phyloP scores from a whole-genome alignment of 352 stramenopile genomes.

The Aphanomyces euteiches region DNA sequence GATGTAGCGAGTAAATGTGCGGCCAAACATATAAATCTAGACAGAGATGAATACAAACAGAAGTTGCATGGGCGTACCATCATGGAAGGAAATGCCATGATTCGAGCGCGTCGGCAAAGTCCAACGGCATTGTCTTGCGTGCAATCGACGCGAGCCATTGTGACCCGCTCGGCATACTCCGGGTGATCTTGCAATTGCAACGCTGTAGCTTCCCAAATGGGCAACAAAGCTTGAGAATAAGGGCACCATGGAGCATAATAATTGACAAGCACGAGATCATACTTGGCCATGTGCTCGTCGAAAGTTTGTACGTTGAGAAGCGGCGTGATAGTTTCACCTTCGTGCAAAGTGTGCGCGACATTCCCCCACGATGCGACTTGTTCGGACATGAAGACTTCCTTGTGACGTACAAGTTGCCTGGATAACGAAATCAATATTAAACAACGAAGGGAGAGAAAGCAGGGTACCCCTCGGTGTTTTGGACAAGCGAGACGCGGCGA shows the following conservation, averaged over 20 bases:
- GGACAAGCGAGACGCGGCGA: slow-evolving; percentile 57
- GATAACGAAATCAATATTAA: background rate
- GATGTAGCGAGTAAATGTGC: slow-evolving; percentile 70
- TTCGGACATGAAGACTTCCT: slow-evolving; percentile 72
- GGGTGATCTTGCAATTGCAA: slow-evolving; percentile 66
- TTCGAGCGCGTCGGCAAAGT: slow-evolving; percentile 66
- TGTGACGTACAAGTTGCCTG: slow-evolving; percentile 42
- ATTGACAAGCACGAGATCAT: slow-evolving; percentile 81
- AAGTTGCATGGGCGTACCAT: slow-evolving; percentile 34
- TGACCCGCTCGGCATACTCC: slow-evolving; percentile 72
- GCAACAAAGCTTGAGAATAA: slow-evolving; percentile 69
- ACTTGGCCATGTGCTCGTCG: slow-evolving; percentile 76
- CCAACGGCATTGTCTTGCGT: slow-evolving; percentile 54
- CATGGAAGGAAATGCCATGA: slow-evolving; percentile 81
- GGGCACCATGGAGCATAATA: slow-evolving; percentile 82
- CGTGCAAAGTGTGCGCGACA: slow-evolving; percentile 45
- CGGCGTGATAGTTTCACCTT: slow-evolving; percentile 68
- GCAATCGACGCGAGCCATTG: slow-evolving; percentile 79
- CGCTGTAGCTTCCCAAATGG: slow-evolving; percentile 70
- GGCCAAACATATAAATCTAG: slow-evolving; percentile 82
- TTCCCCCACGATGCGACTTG: slow-evolving; percentile 65
- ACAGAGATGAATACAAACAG: background rate
- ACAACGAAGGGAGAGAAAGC: background rate
- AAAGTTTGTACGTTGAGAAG: slow-evolving; percentile 58
- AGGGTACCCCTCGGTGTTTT: slow-evolving; percentile 1